These are phyloP conservation scores for Chrysosporium queenslandicum DNA, from an alignment of 2,329 filamentous ascomycete species.

Conservation along the genomic window DNA sequence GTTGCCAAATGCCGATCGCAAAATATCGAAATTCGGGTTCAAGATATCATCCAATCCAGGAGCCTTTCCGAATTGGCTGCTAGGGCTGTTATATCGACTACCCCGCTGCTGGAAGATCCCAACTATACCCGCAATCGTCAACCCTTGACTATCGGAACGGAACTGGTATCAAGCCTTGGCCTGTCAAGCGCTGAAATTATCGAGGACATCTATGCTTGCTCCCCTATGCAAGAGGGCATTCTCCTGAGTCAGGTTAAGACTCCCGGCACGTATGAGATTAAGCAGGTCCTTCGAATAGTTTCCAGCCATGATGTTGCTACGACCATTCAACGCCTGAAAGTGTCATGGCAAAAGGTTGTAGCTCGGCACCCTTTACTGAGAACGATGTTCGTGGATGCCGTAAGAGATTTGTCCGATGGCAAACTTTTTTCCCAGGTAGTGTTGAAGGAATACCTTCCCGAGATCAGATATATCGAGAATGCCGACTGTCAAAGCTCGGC, in stretches of 20 bases:
- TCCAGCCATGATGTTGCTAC: not conserved
- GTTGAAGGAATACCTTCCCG: slow-evolving; percentile 2
- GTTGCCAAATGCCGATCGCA: slow-evolving; percentile 3
- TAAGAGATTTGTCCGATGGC: slow-evolving; percentile 19
- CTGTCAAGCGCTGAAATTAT: no score
- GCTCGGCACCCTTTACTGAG: slow-evolving; percentile 9
- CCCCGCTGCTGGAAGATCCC: not conserved
- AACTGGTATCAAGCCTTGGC: no score
- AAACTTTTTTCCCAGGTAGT: slow-evolving; percentile 12
- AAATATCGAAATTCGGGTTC: slow-evolving; percentile 4
- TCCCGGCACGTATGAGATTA: slow-evolving; percentile 1
- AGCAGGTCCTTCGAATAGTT: not conserved
- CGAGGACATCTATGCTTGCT: slow-evolving; percentile 27
- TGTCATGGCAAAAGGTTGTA: slow-evolving; percentile 12
- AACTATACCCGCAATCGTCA: no score
- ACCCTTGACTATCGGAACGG: no score
- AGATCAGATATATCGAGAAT: not conserved
- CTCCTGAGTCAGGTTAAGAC: slow-evolving; percentile 10
- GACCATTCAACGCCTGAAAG: not conserved
- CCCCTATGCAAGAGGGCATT: slow-evolving; percentile 20
- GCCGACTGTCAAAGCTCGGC: not conserved
- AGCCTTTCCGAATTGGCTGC: not conserved
- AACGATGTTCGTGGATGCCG: slow-evolving; percentile 22
- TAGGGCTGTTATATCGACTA: not conserved
- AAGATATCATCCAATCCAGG: slow-evolving; percentile 3